phyloP scores from a whole-genome alignment of 2,329 filamentous ascomycete species.

The Eutypa lata region DNA sequence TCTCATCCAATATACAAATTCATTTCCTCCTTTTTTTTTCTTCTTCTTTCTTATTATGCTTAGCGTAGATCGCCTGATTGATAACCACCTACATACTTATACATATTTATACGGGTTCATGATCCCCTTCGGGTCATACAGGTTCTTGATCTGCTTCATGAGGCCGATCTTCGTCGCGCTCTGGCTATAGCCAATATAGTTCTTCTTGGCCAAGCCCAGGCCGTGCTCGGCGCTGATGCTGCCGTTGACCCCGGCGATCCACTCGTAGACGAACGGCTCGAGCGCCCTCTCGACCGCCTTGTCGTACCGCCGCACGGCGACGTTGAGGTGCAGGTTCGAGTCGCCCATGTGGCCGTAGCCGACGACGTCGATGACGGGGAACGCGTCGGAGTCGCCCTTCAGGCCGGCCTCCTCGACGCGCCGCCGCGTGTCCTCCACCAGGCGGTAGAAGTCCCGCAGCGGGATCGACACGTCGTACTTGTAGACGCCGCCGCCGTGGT shows the following conservation, averaged over 20 bases:
- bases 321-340: conserved; percentile 90
- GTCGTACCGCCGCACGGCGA: conserved; percentile 79
- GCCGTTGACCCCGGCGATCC: conserved; percentile 82
- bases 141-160: conserved; percentile 92
- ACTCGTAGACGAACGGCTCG: conserved; percentile 97
- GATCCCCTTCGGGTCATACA: conserved; percentile 96
- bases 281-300: conserved; percentile 81
- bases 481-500: conserved; percentile 92
- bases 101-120: conserved; percentile 99
- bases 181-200: conserved; percentile 89
- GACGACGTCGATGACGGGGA: conserved; percentile 83
- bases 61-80: too few relatives aligned
- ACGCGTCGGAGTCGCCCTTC: conserved; percentile 65
- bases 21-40: too few relatives aligned
- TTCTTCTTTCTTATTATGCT: too few relatives aligned
- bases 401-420: conserved; percentile 72
- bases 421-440: conserved; percentile 81
- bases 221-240: conserved; percentile 98
- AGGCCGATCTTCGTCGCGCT: conserved; percentile 81
- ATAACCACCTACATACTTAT: conserved; percentile 27
- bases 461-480: conserved; percentile 98
- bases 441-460: conserved; percentile 76
- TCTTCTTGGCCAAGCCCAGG: conserved; percentile 90
- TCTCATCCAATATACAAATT: too few relatives aligned
- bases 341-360: conserved; percentile 99